Conservation (phyloP, 345 rosid species). For the Laguncularia racemosa region DNA sequence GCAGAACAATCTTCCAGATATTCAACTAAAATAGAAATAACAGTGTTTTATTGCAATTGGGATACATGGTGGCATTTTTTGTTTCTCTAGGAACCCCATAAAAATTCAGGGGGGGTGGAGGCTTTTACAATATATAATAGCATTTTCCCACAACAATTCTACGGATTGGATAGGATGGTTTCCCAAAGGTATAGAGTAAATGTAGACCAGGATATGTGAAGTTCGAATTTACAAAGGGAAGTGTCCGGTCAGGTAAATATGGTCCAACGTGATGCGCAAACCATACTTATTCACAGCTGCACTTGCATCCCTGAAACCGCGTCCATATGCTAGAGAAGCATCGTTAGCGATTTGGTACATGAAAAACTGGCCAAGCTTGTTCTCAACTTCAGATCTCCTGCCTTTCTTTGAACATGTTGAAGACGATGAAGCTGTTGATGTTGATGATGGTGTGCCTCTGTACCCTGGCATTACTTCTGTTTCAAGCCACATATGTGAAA, state of each 20-base stretch:
- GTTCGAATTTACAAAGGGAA: constrained; percentile 49
- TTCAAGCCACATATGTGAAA: constrained; percentile 95
- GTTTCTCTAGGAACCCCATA: constrained; percentile 7
- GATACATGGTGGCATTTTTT: too few relatives aligned
- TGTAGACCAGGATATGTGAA: not conserved
- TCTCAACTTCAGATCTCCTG: constrained; percentile 52
- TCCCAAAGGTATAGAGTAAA: too few relatives aligned
- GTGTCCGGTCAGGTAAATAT: constrained; percentile 48
- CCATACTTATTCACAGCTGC: constrained; percentile 80
- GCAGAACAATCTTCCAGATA: too few relatives aligned
- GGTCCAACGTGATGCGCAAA: constrained; percentile 59
- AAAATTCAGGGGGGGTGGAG: constrained; percentile 15
- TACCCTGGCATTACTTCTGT: constrained; percentile 71
- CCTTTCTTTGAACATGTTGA: constrained; percentile 63
- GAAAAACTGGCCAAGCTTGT: constrained; percentile 83
- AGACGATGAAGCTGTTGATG: constrained; percentile 25
- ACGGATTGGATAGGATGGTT: not conserved
- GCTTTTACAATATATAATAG: constrained; percentile 1
- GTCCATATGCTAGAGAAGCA: constrained; percentile 82
- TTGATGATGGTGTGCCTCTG: constrained; percentile 41
- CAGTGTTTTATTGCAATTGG: too few relatives aligned
- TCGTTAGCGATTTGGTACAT: constrained; percentile 80
- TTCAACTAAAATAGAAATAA: too few relatives aligned
- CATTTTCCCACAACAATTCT: not conserved
- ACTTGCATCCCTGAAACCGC: constrained; percentile 71